A percentile compares a stretch with the other conserved stretches of the same genome.
These are phyloP conservation scores for Linnemannia elongata DNA, from an alignment of 192 early-diverging fungal genomes.

Conservation along the genomic window DNA sequence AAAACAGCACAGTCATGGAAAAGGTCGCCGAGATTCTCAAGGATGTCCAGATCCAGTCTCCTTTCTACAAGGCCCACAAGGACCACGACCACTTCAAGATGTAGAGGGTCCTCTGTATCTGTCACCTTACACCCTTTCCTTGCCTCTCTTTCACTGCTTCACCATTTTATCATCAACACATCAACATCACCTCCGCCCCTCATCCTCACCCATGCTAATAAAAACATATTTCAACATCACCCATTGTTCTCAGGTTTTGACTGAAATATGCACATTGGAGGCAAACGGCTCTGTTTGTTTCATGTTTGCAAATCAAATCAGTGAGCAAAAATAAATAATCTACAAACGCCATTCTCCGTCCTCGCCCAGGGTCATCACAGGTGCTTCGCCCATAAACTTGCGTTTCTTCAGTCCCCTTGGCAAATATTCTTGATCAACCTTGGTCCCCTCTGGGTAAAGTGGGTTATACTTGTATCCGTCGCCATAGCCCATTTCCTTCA, in stretches of 20 bases:
- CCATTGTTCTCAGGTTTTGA: background rate
- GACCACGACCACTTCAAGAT: conserved; percentile 59
- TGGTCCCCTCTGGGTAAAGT: conserved; percentile 69
- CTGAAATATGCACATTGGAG: too few relatives aligned
- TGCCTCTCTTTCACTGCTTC: background rate
- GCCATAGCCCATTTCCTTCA: conserved; percentile 86
- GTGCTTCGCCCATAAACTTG: conserved; percentile 69
- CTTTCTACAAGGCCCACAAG: conserved; percentile 65
- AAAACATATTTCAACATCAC: background rate
- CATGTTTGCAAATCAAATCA: background rate
- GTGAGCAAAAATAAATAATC: background rate
- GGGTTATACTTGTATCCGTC: conserved; percentile 90
- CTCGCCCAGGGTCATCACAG: conserved; percentile 28
- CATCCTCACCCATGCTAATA: background rate
- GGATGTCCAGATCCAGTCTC: conserved; percentile 55
- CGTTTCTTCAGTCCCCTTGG: conserved; percentile 73
- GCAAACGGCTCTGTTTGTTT: too few relatives aligned
- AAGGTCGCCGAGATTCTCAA: conserved; percentile 53
- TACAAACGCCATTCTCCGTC: conserved; percentile 27
- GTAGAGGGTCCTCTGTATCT: background rate
- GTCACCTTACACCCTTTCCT: background rate
- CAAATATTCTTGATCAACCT: conserved; percentile 85
- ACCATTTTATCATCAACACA: background rate
- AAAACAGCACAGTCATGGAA: conserved; percentile 57
- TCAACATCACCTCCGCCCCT: background rate